Percentiles rank a stretch among this genome's conserved stretches.
Evolutionary conservation across 495 filamentous ascomycete genomes (phyloP).

Genomic region (Rostrohypoxylon terebratum): DNA sequence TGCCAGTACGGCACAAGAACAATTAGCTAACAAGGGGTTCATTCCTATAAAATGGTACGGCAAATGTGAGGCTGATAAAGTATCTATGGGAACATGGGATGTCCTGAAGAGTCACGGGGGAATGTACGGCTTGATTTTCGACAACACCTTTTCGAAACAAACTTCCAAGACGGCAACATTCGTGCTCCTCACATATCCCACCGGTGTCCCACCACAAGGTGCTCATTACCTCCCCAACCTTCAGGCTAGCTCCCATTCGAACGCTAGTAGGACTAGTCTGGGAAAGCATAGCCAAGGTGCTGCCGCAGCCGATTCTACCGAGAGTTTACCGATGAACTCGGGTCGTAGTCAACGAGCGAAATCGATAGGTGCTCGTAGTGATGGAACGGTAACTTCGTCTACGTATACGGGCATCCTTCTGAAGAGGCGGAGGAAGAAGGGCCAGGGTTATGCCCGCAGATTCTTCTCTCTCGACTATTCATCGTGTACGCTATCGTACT

Average conservation of each 20-base stretch:
- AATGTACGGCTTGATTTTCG: slow-evolving; percentile 96
- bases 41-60: slow-evolving; percentile 89
- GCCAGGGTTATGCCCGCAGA: slow-evolving; percentile 90
- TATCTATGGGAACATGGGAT: slow-evolving; percentile 90
- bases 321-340: slow-evolving; percentile 67
- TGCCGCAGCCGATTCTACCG: slow-evolving; percentile 61
- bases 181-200: slow-evolving; percentile 92
- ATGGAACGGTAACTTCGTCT: slow-evolving; percentile 46
- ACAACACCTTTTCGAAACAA: slow-evolving; percentile 98
- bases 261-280: slow-evolving; percentile 63
- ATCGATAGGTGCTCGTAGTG: slow-evolving; percentile 51
- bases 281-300: slow-evolving; percentile 57
- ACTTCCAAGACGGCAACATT: slow-evolving; percentile 94
- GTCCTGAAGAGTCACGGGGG: slow-evolving; percentile 78
- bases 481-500: slow-evolving; percentile 92
- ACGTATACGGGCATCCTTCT: slow-evolving; percentile 81
- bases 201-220: slow-evolving; percentile 81
- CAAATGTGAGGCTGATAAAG: slow-evolving; percentile 95
- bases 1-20: slow-evolving; percentile 77
- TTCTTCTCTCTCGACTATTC: slow-evolving; percentile 96
- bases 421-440: slow-evolving; percentile 91
- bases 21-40: slow-evolving; percentile 85
- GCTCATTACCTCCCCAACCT: slow-evolving; percentile 73
- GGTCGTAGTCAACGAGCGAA: slow-evolving; percentile 44
- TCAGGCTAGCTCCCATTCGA: slow-evolving; percentile 58